Evolutionary conservation across 441 rosid species (phyloP), one percentile per base, ranked within the genome.

Genomic region (Aquilaria agallochum): DNA sequence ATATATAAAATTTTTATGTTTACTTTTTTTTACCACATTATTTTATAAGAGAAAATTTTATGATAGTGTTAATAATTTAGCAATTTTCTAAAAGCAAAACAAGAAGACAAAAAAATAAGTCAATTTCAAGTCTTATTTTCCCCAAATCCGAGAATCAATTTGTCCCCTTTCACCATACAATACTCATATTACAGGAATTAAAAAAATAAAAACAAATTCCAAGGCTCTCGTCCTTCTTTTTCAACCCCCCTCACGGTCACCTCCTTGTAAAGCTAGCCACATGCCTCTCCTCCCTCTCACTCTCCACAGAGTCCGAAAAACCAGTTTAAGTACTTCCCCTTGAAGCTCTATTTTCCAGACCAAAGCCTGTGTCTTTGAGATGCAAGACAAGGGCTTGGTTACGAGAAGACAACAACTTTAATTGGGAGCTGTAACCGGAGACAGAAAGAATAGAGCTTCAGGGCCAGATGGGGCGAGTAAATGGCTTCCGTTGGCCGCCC

Each of bases 401-500:
- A 60, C 51, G 69, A 52, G 70, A 50, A 55, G 46, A 62, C 30
- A 47, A 64, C 68, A 20, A 49, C 47, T 56, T 40, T 15, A 50
- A 50, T 2, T 11, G 13, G 62, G 2, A 51, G 13, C 44, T 31
- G 5, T 60, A 55, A 49, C 45, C 45, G 45, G 45, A 40, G 45
- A 10, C 7, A 40, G 45, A 40, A 40, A 40, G 44, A 36, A 10
- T 6, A 10, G 45, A 10, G 45, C 50, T 8, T 40, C 9, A 10
- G 45, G 9, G 45, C 45, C 45, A 40, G 61, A 81, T 82, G 87
- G 74, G 64, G 64, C 75, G 68, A 50, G 71, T 40, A 69, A 59
- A 53, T 44, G 58, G 50, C 53, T 58, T 49, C 67, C 45, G 50
- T 31, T 86, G 89, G 92, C 79, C 96, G 27, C 98, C 98, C 47